These are phyloP conservation scores for Cylindricascospora bacillispora DNA, from an alignment of 1,139 yeast species.

Conservation along the genomic window DNA sequence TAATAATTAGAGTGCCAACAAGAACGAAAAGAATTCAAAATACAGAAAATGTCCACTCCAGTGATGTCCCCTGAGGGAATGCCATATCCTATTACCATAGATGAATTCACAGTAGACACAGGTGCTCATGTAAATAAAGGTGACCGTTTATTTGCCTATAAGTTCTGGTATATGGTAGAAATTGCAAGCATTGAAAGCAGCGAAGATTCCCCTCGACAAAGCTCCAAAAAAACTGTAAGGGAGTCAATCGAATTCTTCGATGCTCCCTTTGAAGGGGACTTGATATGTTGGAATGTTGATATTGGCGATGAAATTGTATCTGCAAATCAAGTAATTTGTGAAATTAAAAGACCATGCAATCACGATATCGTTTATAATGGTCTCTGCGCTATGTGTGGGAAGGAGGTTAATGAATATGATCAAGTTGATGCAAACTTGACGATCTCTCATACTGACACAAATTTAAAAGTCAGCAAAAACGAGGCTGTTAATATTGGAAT, in stretches of 20 bases:
- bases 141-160: constrained; percentile 22
- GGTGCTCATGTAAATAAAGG: constrained; percentile 22
- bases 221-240: constrained; percentile 14
- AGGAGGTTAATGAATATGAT: constrained; percentile 64
- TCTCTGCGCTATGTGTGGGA: constrained; percentile 87
- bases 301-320: constrained; percentile 51
- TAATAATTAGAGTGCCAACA: no score
- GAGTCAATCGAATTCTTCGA: constrained; percentile 39
- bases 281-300: constrained; percentile 38
- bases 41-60: constrained; percentile 19
- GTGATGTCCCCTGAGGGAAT: constrained; percentile 22
- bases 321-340: constrained; percentile 37
- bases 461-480: constrained; percentile 65
- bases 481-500: constrained; percentile 84
- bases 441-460: constrained; percentile 86
- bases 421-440: constrained; percentile 64
- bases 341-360: constrained; percentile 69
- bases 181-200: constrained; percentile 6
- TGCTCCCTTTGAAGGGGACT: constrained; percentile 66
- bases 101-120: constrained; percentile 18
- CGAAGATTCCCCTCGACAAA: constrained; percentile 1
- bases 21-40: no score
- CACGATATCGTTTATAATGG: constrained; percentile 97
- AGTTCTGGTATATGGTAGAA: constrained; percentile 26
- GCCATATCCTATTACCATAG: constrained; percentile 26